Evolutionary conservation across 2,329 filamentous ascomycete genomes (phyloP), one percentile per base, ranked within the genome.

Genomic region (Epichloe uncinata): DNA sequence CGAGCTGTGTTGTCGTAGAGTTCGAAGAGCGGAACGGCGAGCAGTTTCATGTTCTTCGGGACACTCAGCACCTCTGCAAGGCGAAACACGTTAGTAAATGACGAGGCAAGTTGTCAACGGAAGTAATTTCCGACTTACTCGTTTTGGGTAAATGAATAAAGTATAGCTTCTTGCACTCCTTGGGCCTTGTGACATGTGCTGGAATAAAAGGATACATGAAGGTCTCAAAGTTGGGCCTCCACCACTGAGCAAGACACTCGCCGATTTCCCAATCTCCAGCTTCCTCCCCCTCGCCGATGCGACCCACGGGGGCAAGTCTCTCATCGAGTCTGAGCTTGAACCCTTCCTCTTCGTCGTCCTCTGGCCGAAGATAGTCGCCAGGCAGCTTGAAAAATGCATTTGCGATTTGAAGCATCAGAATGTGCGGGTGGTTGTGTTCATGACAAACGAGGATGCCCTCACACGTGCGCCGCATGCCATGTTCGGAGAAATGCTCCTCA

Each of bases 131-230:
- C 13, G 30, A 68, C 81, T 53, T 77, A 95, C 89, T 97, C 59
- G 84, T 89, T 67, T 89, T 82, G 0, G 93, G 93, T 30, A 98
- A 74, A 66, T 95, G 87, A 57, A 98, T 95, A 54, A 97, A 89
- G 69, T 97, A 98, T 41, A 97, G 77, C 76, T 98, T 98, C 75
- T 98, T 98, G 73, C 91, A 95, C 73, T 98, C 93, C 73, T 98
- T 98, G 7, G 93, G 93, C 48, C 93, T 77, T 16, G 91, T 96
- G 54, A 96, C 88, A 70, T 98, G 93, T 16, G 90, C 88, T 7
- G 93, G 93, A 51, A 97, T 84, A 68, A 96, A 98, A 0, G 93
- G 93, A 66, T 98, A 98, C 89, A 98, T 96, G 75, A 97, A 97
- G 2, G 93, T 97, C 74, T 98, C 93, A 65, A 97, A 96, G 73